Conservation (phyloP, 805 yeast species). For the Cephaloascus albidus region DNA sequence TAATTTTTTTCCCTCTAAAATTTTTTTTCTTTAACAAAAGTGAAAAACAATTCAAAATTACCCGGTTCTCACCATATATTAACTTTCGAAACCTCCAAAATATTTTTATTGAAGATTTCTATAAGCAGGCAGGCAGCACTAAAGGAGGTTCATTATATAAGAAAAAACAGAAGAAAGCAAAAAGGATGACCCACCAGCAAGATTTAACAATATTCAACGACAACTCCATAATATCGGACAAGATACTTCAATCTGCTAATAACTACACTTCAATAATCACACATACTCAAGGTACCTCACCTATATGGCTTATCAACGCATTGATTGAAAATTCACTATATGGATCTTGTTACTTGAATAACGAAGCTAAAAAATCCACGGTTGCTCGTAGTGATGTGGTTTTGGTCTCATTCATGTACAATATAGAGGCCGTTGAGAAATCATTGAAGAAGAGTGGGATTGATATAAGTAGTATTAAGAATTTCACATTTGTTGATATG, state of each 20-base stretch:
- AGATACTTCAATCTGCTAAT: constrained; percentile 8
- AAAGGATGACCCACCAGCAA: constrained; percentile 37
- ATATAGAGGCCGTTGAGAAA: constrained; percentile 20
- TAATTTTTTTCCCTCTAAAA: too few species aligned
- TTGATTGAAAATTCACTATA: constrained; percentile 40
- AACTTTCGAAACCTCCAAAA: too few species aligned
- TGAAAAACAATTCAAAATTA: too few species aligned
- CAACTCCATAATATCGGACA: constrained; percentile 30
- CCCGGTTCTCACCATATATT: too few species aligned
- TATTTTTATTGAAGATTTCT: too few species aligned
- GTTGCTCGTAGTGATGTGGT: constrained; percentile 21
- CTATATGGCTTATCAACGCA: constrained; percentile 54
- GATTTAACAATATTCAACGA: constrained; percentile 47
- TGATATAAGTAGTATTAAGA: constrained; percentile 11
- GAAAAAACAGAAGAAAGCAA: background rate
- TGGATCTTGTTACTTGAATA: constrained; percentile 36
- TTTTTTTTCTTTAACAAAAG: too few species aligned
- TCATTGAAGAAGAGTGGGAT: constrained; percentile 29
- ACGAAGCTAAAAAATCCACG: constrained; percentile 13
- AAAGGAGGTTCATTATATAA: too few species aligned
- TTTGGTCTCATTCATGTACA: constrained; percentile 17
- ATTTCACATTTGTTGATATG: constrained; percentile 29
- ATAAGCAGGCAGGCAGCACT: too few species aligned
- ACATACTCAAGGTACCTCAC: constrained; percentile 42
- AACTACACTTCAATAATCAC: constrained; percentile 20